Base-by-base conservation (phyloP, 2,329 filamentous ascomycete genomes). In the Mycosphaerella arachidis region DNA sequence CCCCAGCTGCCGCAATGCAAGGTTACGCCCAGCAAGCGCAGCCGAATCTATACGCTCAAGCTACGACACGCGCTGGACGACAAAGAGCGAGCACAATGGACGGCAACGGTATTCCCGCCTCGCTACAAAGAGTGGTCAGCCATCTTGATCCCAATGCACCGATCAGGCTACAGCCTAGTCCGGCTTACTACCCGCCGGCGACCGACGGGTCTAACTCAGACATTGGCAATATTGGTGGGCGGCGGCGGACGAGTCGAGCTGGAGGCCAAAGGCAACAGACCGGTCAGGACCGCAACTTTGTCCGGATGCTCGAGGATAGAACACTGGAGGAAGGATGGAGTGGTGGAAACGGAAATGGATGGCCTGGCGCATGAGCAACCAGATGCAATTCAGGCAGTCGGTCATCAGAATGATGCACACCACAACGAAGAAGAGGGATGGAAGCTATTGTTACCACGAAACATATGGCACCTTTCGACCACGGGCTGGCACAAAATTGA, bases 61-160 rank as follows among this genome's bases (percentile, higher is more conserved):
- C 89, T 60, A 89, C 86, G 55, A 85, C 91, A 67, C 84, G 91
- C 66, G 87, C 87, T 50, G 88, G 88, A 48, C 86, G 94, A 56
- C 93, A 96, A 76, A 86, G 94, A 62, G 92, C 94, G 45, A 94
- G 92, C 48, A 99, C 94, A 3, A 95, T 97, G 89, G 94, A 97
- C 71, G 91, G 94, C 72, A 91, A 71, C 71, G 93, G 93, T 1
- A 96, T 99, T 60, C 94, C 94, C 5, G 88, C 90, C 13, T 88
- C 92, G 3, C 91, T 99, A 60, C 94, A 99, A 76, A 84, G 94
- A 68, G 94, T 99, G 24, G 94, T 94, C 46, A 96, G 92, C 73
- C 93, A 97, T 75, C 84, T 99, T 48, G 94, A 99, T 71, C 94
- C 94, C 1, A 97, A 86, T 68, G 90, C 92, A 61, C 94, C 94